Evolutionary conservation across 2,329 filamentous ascomycete species (phyloP).

Genomic region (Exophiala alcalophila): DNA sequence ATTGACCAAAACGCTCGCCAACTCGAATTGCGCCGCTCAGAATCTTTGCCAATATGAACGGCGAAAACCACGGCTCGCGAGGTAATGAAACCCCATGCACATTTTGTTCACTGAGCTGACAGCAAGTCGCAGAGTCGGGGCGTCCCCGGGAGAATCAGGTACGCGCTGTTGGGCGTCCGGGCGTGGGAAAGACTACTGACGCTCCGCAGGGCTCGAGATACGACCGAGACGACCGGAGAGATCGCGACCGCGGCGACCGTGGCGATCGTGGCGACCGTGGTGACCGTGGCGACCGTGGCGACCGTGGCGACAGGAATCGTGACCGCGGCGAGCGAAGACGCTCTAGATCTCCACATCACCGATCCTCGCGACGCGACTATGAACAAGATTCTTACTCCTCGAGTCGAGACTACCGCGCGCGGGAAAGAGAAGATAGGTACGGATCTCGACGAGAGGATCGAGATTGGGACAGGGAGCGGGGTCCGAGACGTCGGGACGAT

Average conservation of each 20-base stretch:
- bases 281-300: constrained; percentile 38
- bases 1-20: too few relatives aligned
- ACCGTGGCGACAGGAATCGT: constrained; percentile 45
- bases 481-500: constrained; percentile 62
- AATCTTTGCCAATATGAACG: constrained; percentile 72
- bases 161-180: constrained; percentile 12
- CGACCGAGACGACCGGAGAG: constrained; percentile 45
- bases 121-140: constrained; percentile 50
- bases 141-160: constrained; percentile 56
- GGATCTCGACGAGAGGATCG: constrained; percentile 65
- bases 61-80: constrained; percentile 75
- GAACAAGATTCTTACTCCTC: constrained; percentile 86
- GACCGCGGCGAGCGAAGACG: constrained; percentile 59
- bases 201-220: constrained; percentile 45
- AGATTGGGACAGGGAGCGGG: constrained; percentile 72
- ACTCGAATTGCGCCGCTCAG: too few relatives aligned
- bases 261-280: constrained; percentile 45
- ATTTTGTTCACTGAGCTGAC: constrained; percentile 35
- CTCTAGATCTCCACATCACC: constrained; percentile 80
- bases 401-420: constrained; percentile 85
- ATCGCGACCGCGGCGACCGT: constrained; percentile 41
- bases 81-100: constrained; percentile 50
- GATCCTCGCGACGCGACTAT: constrained; percentile 65
- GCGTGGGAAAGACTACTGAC: constrained; percentile 26
- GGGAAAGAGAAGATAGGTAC: constrained; percentile 92